Evolutionary conservation across 768 basidiomycete species (phyloP), one percentile per base, ranked within the genome.

Genomic region (Suillus luteus): DNA sequence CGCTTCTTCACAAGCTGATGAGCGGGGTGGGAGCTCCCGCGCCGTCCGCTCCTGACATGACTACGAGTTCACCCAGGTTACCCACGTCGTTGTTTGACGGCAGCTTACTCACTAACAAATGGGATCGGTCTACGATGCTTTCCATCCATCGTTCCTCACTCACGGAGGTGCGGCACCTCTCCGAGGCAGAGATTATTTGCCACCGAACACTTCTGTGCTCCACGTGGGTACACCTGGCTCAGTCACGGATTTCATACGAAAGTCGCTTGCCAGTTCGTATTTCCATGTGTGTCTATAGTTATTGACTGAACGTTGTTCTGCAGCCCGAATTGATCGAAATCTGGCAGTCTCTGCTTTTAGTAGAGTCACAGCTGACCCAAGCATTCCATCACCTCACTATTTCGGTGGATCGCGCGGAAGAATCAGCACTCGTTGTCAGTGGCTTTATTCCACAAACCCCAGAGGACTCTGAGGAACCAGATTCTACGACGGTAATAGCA

Each of bases 331-430:
- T 86, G 31, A 54, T 84, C 5, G 70, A 75, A 49, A 72, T 79
- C 1, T 90, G 88, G 88, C 79, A 84, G 65, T 80, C 83, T 0
- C 77, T 90, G 19, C 73, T 90, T n/a, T 79, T 86, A 31, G 81
- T 75, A 19, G 82, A 80, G 49, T 75, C 82, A 11, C 79, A 82
- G 59, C 69, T 83, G 12, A 78, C 79, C 0, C 78, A 82, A 62
- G 77, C 71, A 24, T 70, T 70, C 38, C 73, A 72, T 1, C 78
- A 81, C 66, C 68, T 80, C 14, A 75, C 78, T 1, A 65, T 79
- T 3, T 64, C 76, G 19, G 62, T 79, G 0, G 68, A 75, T 5
- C 74, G 81, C 58, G 74, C 80, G 17, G 71, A 66, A 17, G 73
- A 68, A 52, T 66, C 81, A 2, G 76, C 79, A 0, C 65, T 71